phyloP scores from a whole-genome alignment of 306 rosid species.

The Cicer judaicum region DNA sequence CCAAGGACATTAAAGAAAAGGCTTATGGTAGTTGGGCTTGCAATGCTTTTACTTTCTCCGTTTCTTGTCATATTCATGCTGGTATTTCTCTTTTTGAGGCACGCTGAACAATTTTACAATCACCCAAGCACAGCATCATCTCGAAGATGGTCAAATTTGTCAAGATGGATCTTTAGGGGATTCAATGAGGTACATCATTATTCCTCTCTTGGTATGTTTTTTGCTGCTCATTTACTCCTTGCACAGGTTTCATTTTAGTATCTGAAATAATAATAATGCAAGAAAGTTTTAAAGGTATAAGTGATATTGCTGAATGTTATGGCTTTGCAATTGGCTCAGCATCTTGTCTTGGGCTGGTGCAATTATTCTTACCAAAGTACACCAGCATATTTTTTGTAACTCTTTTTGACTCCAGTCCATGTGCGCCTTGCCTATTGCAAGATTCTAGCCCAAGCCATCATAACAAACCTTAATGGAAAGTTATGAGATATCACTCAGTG shows the following conservation, averaged over 20 bases:
- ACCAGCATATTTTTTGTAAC: background rate
- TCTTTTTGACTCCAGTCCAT: background rate
- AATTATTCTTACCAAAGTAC: background rate
- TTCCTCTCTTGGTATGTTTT: slow-evolving; percentile 20
- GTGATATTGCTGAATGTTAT: slow-evolving; percentile 3
- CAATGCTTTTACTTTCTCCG: slow-evolving; percentile 91
- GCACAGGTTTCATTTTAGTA: background rate
- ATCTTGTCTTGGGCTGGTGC: slow-evolving; percentile 8
- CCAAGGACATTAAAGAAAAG: slow-evolving; percentile 80
- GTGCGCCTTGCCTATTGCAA: background rate
- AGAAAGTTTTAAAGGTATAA: background rate
- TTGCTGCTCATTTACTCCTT: slow-evolving; percentile 13
- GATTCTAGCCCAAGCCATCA: background rate
- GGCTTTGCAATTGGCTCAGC: slow-evolving; percentile 16
- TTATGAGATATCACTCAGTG: background rate
- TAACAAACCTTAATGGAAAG: slow-evolving; percentile 2
- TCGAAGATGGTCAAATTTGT: slow-evolving; percentile 95
- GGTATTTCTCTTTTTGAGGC: slow-evolving; percentile 91
- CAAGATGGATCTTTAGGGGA: slow-evolving; percentile 91
- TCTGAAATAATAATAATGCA: background rate
- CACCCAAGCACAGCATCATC: slow-evolving; percentile 92
- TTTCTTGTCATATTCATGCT: slow-evolving; percentile 96
- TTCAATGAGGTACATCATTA: slow-evolving; percentile 80
- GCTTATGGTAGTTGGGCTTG: slow-evolving; percentile 83
- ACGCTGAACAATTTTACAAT: slow-evolving; percentile 93